Evolutionary conservation across 257 asterid species (phyloP), one percentile per base, ranked within the genome.

Genomic region (Ophiorrhiza pumila): DNA sequence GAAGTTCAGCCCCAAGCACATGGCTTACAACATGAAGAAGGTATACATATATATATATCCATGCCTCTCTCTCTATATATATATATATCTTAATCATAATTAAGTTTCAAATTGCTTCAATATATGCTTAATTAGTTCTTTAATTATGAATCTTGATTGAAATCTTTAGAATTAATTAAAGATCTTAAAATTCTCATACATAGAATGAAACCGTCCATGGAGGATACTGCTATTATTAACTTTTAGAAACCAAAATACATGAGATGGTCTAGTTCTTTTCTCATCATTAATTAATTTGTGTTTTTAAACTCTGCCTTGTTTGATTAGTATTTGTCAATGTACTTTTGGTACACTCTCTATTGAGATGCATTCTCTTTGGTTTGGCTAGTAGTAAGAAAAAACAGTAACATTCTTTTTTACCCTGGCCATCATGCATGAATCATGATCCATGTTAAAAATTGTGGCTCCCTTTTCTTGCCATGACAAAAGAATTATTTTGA

Each of bases 21-120:
- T 89, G 87, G 93, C 93, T 47, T 87, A 29, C 71, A 84, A 76
- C 80, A 74, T 89, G 67, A 89, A 89, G 75, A 89, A 86, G 93
- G 96, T 89, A 74, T 4, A 12, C n/a, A n/a, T n/a, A n/a, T n/a
- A n/a, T n/a, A n/a, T n/a, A n/a, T n/a, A n/a, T n/a, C n/a, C n/a
- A n/a, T n/a, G n/a, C n/a, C n/a, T n/a, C n/a, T n/a, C n/a, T n/a
- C n/a, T n/a, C n/a, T n/a, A n/a, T n/a, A n/a, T n/a, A n/a, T n/a
- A n/a, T n/a, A n/a, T n/a, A n/a, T n/a, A n/a, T n/a, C n/a, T n/a
- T n/a, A n/a, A n/a, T n/a, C n/a, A n/a, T n/a, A n/a, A n/a, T n/a
- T n/a, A n/a, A n/a, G n/a, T n/a, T n/a, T n/a, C n/a, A n/a, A n/a
- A n/a, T n/a, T n/a, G n/a, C n/a, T n/a, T n/a, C n/a, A n/a, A n/a